phyloP scores from a whole-genome alignment of 2,329 filamentous ascomycete genomes.

The Fusarium poae region DNA sequence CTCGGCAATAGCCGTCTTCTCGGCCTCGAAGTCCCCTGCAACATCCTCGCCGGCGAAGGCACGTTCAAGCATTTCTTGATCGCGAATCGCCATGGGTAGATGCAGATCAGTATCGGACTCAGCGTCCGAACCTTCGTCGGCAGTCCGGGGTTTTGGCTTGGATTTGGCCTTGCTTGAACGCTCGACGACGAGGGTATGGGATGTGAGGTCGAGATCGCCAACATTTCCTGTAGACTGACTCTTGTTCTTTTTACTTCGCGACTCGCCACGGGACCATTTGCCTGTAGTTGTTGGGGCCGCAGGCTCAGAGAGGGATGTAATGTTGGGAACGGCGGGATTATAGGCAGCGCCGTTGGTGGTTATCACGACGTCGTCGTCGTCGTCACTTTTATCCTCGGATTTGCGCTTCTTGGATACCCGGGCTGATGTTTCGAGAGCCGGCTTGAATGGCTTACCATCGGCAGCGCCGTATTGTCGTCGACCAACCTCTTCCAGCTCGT shows the following conservation, averaged over 20 bases:
- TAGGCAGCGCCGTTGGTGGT: constrained; percentile 40
- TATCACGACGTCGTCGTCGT: constrained; percentile 49
- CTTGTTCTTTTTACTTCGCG: constrained; percentile 58
- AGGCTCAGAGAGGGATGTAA: constrained; percentile 36
- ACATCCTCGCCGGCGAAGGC: constrained; percentile 94
- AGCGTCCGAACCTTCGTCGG: constrained; percentile 50
- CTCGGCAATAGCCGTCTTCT: constrained; percentile 78
- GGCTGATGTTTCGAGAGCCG: constrained; percentile 50
- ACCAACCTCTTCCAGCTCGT: constrained; percentile 71
- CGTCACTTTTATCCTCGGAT: constrained; percentile 47
- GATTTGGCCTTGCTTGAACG: constrained; percentile 50
- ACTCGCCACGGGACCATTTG: constrained; percentile 59
- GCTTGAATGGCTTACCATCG: constrained; percentile 51
- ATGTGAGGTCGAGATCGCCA: constrained; percentile 58
- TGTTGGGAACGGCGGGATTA: constrained; percentile 41
- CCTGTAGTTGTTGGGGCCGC: constrained; percentile 51
- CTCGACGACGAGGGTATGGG: constrained; percentile 52
- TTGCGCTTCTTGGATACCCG: constrained; percentile 50
- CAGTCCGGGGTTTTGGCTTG: constrained; percentile 43
- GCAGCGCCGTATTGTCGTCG: constrained; percentile 75
- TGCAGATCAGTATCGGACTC: constrained; percentile 64
- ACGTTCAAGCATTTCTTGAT: constrained; percentile 78
- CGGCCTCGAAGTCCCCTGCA: constrained; percentile 80
- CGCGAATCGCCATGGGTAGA: constrained; percentile 69
- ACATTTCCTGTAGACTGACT: constrained; percentile 49